Base-by-base conservation (phyloP, 2,329 filamentous ascomycete genomes). In the Torrubiellomyces zombiae region DNA sequence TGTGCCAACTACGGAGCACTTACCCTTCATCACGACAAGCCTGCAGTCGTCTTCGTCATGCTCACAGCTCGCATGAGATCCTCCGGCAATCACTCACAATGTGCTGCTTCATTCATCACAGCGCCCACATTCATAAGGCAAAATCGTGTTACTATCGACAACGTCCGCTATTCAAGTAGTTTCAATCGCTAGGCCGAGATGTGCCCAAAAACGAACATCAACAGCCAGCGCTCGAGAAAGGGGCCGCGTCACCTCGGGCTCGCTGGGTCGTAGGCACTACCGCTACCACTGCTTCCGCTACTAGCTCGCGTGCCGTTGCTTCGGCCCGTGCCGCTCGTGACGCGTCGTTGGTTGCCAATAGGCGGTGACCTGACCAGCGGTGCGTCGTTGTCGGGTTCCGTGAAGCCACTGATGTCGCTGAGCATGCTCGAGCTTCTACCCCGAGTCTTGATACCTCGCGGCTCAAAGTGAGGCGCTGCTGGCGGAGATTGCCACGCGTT, bases 391-490 rank as follows among this genome's bases (percentile, higher is more conserved):
- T n/a, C n/a, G 10, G 61, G 67, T 47, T 74, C 67, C 6, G 70
- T 75, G 37, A 75, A 72, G 12, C 69, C 68, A n/a, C 67, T 73
- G 3, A 75, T 53, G 37, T 73, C 63, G 38, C 68, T 74, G 3
- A 75, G 60, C 70, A 75, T 75, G 29, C 67, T 73, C 7, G 67
- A 73, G 16, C 68, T 74, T 24, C 70, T 63, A 13, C 67, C 68
- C 21, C 69, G 51, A 16, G 54, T 51, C 42, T 57, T 60, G 34
- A 35, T 42, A 32, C 34, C 46, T 35, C 38, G 47, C 9, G 49
- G 38, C 27, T 54, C 39, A 26, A 42, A 47, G 15, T 50, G 33
- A 5, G 48, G 40, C 9, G 50, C 47, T 19, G 53, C 55, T 3
- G 52, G 45, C 9, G 53, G 47, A 8, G 49, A 48, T 16, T 53